Evolutionary conservation across 2,329 filamentous ascomycete genomes (phyloP).

Genomic region (Trichoderma asperellum): DNA sequence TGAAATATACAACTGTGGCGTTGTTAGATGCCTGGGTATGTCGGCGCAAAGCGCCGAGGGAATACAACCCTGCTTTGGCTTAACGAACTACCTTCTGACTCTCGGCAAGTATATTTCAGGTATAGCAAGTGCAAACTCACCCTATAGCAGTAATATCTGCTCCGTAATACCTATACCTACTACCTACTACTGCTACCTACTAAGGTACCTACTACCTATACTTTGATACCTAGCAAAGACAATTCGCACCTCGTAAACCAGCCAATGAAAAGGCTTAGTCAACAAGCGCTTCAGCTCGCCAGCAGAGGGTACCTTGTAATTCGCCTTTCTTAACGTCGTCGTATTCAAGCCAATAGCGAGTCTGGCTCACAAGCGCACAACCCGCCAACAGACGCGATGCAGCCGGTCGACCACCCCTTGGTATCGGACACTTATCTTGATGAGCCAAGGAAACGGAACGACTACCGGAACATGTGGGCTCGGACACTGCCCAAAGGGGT

Average conservation of each 20-base stretch:
- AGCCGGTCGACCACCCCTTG: neutral
- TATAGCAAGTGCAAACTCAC: neutral
- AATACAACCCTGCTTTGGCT: neutral
- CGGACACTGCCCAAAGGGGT: constrained; percentile 1
- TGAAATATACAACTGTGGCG: neutral
- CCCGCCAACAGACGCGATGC: constrained; percentile 21
- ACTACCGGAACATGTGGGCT: constrained; percentile 8
- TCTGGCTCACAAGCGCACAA: constrained; percentile 13
- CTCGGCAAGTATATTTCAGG: neutral
- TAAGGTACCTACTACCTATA: neutral
- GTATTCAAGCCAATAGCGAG: constrained; percentile 13
- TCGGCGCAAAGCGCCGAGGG: constrained; percentile 13
- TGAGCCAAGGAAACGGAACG: constrained; percentile 10
- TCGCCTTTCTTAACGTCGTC: neutral
- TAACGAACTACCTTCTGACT: neutral
- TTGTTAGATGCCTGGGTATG: neutral
- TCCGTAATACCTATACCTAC: neutral
- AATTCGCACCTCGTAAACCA: neutral
- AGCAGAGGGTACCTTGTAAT: neutral
- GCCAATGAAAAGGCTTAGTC: neutral
- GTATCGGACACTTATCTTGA: neutral
- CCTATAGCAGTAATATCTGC: neutral
- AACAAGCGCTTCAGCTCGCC: neutral
- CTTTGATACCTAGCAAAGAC: neutral
- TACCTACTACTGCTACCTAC: neutral